Conservation (phyloP, 345 rosid genomes). For the Murraya paniculata region DNA sequence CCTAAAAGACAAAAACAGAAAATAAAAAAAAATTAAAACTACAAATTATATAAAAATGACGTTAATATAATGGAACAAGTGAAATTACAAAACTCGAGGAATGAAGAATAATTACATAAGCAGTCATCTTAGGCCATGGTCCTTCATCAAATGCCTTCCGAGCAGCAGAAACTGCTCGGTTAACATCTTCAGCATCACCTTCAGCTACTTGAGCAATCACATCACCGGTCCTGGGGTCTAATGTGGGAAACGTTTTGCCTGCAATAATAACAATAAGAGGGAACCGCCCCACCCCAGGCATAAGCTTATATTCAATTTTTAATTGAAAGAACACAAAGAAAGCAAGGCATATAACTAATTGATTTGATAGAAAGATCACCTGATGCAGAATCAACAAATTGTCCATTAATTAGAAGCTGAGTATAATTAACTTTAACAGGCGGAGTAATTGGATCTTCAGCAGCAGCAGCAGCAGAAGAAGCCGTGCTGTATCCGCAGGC, state of each 20-base stretch:
- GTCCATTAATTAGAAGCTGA: constrained; percentile 74
- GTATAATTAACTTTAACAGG: constrained; percentile 53
- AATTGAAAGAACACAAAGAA: not conserved
- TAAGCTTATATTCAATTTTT: not conserved
- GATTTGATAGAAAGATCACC: constrained; percentile 37
- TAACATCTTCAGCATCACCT: constrained; percentile 84
- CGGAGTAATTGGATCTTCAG: constrained; percentile 60
- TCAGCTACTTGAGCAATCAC: constrained; percentile 91
- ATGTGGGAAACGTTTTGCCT: constrained; percentile 75
- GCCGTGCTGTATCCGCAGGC: constrained; percentile 45
- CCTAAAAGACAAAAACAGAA: constrained; percentile 39
- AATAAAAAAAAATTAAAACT: not conserved
- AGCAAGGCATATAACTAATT: no score
- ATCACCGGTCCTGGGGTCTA: constrained; percentile 90
- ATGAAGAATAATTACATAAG: constrained; percentile 50
- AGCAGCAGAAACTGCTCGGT: constrained; percentile 87
- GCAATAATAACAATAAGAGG: not conserved
- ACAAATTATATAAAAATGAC: not conserved
- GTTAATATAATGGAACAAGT: not conserved
- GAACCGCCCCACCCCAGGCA: not conserved
- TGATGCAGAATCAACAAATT: constrained; percentile 80
- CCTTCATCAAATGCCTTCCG: constrained; percentile 97
- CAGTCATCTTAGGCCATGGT: constrained; percentile 94
- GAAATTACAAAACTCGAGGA: not conserved
- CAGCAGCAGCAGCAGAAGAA: constrained; percentile 41